Evolutionary conservation across 2,329 filamentous ascomycete species (phyloP), one percentile per base, ranked within the genome.

Genomic region (Colletotrichum falcatum): DNA sequence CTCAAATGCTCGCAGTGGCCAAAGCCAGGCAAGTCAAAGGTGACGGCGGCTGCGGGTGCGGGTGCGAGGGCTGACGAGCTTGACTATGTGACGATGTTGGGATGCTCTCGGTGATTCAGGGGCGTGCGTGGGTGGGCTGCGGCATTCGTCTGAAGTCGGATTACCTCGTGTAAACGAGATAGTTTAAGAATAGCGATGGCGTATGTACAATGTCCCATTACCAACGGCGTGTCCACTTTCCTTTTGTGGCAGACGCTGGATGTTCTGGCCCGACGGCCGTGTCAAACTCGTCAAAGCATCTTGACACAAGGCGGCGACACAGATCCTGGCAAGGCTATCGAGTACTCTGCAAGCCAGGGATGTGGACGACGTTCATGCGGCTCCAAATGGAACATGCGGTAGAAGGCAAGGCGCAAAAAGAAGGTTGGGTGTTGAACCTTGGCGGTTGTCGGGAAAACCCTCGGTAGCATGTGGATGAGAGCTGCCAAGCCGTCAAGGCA

Each of bases 81-180:
- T 46, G 66, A 42, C 23, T 37, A 33, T 49, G 54, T 33, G 61
- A 56, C 62, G 55, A 70, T 70, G 39, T 42, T 26, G 37, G 56
- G 54, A 42, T 42, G 35, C 39, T 11, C n/a, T 58, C 42, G 37
- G 28, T 37, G 42, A 35, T 26, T 44, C 12, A 46, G 33, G 35
- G 35, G 56, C n/a, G 55, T 53, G 56, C n/a, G 55, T 53, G 58
- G 58, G 58, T 62, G 49, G 35, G 44, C 56, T 67, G 56, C 44
- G 56, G 35, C 63, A 59, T 66, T 67, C 56, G 49, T 70, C 64
- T 53, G 63, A 70, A 62, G 63, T 67, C 26, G 51, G 20, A 12
- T 37, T 26, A 42, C 61, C 62, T 70, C 58, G 64, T 66, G 37
- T 18, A 39, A 14, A 44, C 53, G 35, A 59, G 44, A 39, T n/a